A percentile compares a stretch with the other conserved stretches of the same genome.
These are phyloP conservation scores for Panicum virgatum DNA, from an alignment of 202 grass and related monocot genomes.

Conservation along the genomic window DNA sequence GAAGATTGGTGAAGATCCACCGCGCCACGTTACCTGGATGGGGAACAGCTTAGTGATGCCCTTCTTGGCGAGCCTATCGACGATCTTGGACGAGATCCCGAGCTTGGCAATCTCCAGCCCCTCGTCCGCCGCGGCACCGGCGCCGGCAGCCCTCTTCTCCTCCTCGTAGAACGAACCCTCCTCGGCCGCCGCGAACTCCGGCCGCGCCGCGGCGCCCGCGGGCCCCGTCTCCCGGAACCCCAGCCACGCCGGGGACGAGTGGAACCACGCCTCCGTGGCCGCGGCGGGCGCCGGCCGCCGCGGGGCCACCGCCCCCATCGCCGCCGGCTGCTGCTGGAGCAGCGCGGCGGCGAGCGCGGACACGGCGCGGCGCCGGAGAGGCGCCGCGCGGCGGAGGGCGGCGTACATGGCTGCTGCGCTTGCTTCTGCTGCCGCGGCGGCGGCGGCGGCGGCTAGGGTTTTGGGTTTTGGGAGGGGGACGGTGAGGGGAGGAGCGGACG, in stretches of 20 bases:
- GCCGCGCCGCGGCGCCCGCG: not conserved
- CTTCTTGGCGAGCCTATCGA: conserved; percentile 38
- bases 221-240: conserved; percentile 53
- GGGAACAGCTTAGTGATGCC: conserved; percentile 85
- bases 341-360: conserved; percentile 12
- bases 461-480: conserved; percentile 30
- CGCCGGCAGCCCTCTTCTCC: not conserved
- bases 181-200: conserved; percentile 57
- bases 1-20: not conserved
- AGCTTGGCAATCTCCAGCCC: conserved; percentile 72
- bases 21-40: conserved; percentile 53
- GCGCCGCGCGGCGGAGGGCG: conserved; percentile 44
- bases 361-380: conserved; percentile 37
- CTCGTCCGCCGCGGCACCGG: not conserved
- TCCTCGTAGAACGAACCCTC: conserved; percentile 55
- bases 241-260: conserved; percentile 51
- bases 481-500: not conserved
- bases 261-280: conserved; percentile 36
- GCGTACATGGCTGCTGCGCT: conserved; percentile 33
- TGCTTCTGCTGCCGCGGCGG: not conserved
- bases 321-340: conserved; percentile 4
- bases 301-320: not conserved
- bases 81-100: conserved; percentile 66
- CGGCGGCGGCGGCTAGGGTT: conserved; percentile 51
- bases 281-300: not conserved